Percentiles rank a stretch among this genome's conserved stretches.
These are phyloP conservation scores for Podospora fimiseda DNA, from an alignment of 495 filamentous ascomycete species.

Conservation along the genomic window DNA sequence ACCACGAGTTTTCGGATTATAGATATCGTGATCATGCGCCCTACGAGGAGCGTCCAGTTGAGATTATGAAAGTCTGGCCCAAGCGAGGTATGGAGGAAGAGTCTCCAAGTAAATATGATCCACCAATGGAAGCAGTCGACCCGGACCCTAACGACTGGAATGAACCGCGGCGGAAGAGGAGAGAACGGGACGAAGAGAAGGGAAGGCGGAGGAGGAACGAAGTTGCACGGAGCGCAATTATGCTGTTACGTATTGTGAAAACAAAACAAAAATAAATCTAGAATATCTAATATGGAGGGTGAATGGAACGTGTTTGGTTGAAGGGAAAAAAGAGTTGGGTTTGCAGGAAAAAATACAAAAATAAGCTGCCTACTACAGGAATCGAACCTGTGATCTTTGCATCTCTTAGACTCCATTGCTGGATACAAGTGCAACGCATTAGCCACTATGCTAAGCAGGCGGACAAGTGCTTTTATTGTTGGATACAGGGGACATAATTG, in stretches of 20 bases:
- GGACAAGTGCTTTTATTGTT: not conserved
- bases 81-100: not conserved
- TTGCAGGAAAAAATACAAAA: conserved; percentile 6
- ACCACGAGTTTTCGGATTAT: not conserved
- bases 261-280: too few relatives aligned
- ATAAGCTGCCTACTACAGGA: conserved; percentile 23
- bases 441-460: conserved; percentile 30
- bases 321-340: too few relatives aligned
- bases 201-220: too few relatives aligned
- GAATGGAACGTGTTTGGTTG: too few relatives aligned
- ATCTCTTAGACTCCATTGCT: conserved; percentile 12
- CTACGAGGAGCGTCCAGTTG: not conserved
- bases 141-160: too few relatives aligned
- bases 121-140: too few relatives aligned
- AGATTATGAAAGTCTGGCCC: not conserved
- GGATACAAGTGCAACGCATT: conserved; percentile 31
- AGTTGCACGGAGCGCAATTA: too few relatives aligned
- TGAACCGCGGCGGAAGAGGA: too few relatives aligned
- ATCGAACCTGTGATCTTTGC: conserved; percentile 31
- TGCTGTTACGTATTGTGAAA: too few relatives aligned
- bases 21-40: not conserved
- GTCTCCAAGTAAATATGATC: too few relatives aligned
- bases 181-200: too few relatives aligned
- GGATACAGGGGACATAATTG: not conserved
- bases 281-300: too few relatives aligned